Evolutionary conservation across 495 filamentous ascomycete species (phyloP).

Genomic region (Penicillium flavigenum): DNA sequence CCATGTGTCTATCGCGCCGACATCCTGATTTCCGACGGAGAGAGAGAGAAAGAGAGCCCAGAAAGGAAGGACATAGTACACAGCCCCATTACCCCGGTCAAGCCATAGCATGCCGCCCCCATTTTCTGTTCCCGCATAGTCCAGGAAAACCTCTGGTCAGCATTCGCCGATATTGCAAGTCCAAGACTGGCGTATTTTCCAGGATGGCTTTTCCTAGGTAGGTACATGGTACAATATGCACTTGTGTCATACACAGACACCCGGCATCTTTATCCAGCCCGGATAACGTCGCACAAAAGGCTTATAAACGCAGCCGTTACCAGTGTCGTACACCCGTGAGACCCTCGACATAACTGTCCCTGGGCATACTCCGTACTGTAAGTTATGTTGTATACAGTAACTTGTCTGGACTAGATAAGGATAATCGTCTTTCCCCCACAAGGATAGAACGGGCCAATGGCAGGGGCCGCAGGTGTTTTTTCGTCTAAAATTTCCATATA

Average conservation of each 20-base stretch:
- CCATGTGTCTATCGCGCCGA: not conserved
- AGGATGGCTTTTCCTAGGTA: not conserved
- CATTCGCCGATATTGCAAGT: not conserved
- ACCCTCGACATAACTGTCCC: not conserved
- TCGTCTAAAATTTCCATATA: conserved; percentile 6
- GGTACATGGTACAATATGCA: not conserved
- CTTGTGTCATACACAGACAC: not conserved
- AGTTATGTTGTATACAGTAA: not conserved
- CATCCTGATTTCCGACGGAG: not conserved
- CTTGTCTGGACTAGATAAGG: not conserved
- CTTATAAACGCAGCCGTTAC: conserved; percentile 8
- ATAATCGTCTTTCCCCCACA: not conserved
- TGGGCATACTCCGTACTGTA: not conserved
- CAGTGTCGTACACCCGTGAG: not conserved
- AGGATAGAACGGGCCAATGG: not conserved
- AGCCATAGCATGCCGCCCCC: not conserved
- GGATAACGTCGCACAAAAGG: not conserved
- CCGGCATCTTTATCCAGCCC: not conserved
- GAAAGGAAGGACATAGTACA: not conserved
- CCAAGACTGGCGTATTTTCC: not conserved
- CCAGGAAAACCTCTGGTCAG: not conserved
- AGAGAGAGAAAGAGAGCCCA: no score
- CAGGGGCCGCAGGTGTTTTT: not conserved
- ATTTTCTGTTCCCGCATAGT: not conserved
- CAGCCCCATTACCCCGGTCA: not conserved